Conservation (phyloP, 495 filamentous ascomycete genomes). For the Acidiella bohemica region DNA sequence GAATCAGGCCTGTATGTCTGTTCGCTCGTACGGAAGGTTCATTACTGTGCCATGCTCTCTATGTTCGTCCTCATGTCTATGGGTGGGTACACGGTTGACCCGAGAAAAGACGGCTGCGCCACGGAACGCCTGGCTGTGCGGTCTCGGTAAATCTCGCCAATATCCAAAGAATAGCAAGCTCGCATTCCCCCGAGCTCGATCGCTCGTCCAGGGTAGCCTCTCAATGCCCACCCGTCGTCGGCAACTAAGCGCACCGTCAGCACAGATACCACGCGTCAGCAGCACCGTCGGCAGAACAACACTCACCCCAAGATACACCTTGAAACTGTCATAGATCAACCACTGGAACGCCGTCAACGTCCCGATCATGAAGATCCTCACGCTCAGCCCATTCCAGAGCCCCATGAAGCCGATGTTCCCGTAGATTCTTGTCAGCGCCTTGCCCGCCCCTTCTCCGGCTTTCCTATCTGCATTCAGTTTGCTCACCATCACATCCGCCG, state of each 20-base stretch:
- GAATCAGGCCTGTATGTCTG: no score
- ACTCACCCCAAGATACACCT: conserved; percentile 49
- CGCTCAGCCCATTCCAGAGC: conserved; percentile 55
- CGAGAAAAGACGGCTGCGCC: no score
- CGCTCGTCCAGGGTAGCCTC: no score
- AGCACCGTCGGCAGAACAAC: not conserved
- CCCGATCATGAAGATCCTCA: conserved; percentile 29
- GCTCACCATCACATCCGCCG: conserved; percentile 61
- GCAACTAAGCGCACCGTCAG: conserved; percentile 2
- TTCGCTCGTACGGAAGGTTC: no score
- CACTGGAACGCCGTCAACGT: conserved; percentile 57
- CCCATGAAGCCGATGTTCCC: conserved; percentile 58
- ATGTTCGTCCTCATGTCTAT: no score
- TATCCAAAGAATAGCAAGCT: no score
- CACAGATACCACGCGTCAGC: not conserved
- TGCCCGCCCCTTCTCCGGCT: conserved; percentile 48
- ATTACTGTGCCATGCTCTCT: no score
- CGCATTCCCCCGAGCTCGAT: no score
- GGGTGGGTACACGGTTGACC: no score
- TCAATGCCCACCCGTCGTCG: conserved; percentile 9
- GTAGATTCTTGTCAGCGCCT: conserved; percentile 53
- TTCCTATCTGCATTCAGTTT: conserved; percentile 54
- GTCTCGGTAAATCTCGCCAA: no score
- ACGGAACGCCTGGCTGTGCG: no score
- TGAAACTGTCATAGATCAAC: conserved; percentile 68